These are phyloP conservation scores for Sindora glabra DNA, from an alignment of 306 rosid species.

Conservation along the genomic window DNA sequence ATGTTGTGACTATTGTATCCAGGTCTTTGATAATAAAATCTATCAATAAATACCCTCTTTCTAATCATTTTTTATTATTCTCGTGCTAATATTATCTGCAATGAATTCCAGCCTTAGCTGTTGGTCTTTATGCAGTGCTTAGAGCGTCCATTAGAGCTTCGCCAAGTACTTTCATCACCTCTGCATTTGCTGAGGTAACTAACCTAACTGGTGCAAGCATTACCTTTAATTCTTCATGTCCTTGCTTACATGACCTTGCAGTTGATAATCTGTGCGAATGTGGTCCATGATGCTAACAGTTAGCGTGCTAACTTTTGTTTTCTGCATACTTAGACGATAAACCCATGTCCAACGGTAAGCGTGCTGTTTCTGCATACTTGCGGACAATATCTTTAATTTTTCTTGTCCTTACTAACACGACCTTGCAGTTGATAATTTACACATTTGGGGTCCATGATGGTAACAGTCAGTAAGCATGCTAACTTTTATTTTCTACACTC, in stretches of 20 bases:
- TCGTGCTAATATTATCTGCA: slow-evolving; percentile 2
- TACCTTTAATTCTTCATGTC: neutral
- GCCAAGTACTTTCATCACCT: slow-evolving; percentile 25
- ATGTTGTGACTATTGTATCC: slow-evolving; percentile 23
- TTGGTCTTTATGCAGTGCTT: slow-evolving; percentile 44
- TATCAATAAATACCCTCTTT: slow-evolving; percentile 1
- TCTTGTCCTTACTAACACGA: too few relatives aligned
- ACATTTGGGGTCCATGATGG: too few relatives aligned
- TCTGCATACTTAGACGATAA: neutral
- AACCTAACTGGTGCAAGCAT: slow-evolving; percentile 30
- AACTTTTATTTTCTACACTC: too few relatives aligned
- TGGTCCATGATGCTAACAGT: neutral
- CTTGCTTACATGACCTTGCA: neutral
- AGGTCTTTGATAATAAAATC: neutral
- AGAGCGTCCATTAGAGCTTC: slow-evolving; percentile 36
- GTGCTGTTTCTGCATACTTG: too few relatives aligned
- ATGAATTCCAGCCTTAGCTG: slow-evolving; percentile 29
- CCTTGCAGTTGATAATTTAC: too few relatives aligned
- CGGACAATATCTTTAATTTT: too few relatives aligned
- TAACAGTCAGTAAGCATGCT: too few relatives aligned
- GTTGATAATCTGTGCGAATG: neutral
- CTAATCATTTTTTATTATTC: neutral
- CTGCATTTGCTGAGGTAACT: slow-evolving; percentile 57
- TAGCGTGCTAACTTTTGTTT: neutral
- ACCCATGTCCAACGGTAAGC: too few relatives aligned